Conservation (phyloP, 441 rosid genomes). For the Adansonia gregorii region DNA sequence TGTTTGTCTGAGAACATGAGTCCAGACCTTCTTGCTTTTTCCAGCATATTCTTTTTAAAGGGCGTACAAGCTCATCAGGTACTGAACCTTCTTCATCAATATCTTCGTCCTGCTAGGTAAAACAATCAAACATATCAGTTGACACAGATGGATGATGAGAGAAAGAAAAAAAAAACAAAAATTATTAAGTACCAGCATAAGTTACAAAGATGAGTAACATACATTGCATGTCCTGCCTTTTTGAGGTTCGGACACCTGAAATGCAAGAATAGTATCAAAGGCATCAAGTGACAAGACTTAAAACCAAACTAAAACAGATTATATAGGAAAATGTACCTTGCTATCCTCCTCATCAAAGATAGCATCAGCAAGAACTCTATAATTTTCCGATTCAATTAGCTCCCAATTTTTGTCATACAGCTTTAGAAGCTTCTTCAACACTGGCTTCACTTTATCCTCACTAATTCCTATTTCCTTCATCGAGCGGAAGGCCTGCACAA, state of each 20-base stretch:
- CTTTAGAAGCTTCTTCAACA: conserved; percentile 60
- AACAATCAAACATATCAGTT: conserved; percentile 24
- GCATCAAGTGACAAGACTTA: conserved; percentile 19
- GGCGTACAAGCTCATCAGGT: conserved; percentile 54
- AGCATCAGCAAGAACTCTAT: conserved; percentile 85
- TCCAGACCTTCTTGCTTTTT: conserved; percentile 50
- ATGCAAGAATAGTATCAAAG: conserved; percentile 29
- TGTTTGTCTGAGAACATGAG: conserved; percentile 32
- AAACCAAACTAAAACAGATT: conserved; percentile 13
- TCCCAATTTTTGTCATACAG: conserved; percentile 84
- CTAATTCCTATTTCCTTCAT: conserved; percentile 69
- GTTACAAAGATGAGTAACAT: conserved; percentile 30
- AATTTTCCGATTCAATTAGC: conserved; percentile 76
- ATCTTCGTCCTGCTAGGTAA: conserved; percentile 45
- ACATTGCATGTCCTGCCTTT: conserved; percentile 39
- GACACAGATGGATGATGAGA: conserved; percentile 6
- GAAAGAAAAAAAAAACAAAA: conserved; percentile 2
- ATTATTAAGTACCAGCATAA: conserved; percentile 19
- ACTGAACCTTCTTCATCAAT: conserved; percentile 49
- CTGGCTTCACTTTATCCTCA: conserved; percentile 62
- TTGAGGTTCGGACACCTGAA: conserved; percentile 45
- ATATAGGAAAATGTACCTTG: conserved; percentile 47
- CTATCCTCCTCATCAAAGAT: conserved; percentile 78
- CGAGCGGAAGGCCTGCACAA: conserved; percentile 59
- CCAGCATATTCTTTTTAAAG: conserved; percentile 56